Evolutionary conservation across 225 moss, liverwort and hornwort genomes (phyloP).

Genomic region (Anthoceros angustus): DNA sequence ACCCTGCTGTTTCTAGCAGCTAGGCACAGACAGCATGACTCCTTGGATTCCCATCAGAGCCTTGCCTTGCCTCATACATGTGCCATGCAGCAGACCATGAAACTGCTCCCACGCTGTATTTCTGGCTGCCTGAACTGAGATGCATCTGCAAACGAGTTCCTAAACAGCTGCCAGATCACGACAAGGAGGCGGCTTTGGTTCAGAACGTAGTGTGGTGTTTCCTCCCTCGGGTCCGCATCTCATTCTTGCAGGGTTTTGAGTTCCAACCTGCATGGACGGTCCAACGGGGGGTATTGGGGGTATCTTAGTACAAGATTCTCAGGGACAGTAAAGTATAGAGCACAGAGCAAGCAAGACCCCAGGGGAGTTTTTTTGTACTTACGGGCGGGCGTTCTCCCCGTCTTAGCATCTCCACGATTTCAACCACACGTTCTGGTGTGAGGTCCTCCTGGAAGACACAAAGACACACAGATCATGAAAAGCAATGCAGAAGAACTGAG

Average conservation of each 20-base stretch:
- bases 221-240: constrained; percentile 77
- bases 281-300: not conserved
- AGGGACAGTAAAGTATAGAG: not conserved
- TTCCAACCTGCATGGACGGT: constrained; percentile 55
- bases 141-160: not conserved
- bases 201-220: constrained; percentile 45
- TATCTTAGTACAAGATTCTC: not conserved
- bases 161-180: constrained; percentile 64
- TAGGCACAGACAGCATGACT: too few relatives aligned
- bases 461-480: not conserved
- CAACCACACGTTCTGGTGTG: constrained; percentile 55
- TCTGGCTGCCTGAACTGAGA: not conserved
- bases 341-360: not conserved
- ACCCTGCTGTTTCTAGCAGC: too few relatives aligned
- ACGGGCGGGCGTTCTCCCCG: constrained; percentile 68
- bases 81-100: too few relatives aligned
- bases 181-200: constrained; percentile 52
- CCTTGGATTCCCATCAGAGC: too few relatives aligned
- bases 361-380: not conserved
- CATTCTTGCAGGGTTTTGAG: constrained; percentile 50
- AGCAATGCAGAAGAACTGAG: not conserved
- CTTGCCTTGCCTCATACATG: too few relatives aligned
- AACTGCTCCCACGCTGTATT: too few relatives aligned
- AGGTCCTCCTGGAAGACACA: constrained; percentile 66
- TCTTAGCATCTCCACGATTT: constrained; percentile 55